A percentile compares a stretch with the other conserved stretches of the same genome.
Conservation (phyloP, 768 basidiomycete genomes). For the Pisolithus albus region DNA sequence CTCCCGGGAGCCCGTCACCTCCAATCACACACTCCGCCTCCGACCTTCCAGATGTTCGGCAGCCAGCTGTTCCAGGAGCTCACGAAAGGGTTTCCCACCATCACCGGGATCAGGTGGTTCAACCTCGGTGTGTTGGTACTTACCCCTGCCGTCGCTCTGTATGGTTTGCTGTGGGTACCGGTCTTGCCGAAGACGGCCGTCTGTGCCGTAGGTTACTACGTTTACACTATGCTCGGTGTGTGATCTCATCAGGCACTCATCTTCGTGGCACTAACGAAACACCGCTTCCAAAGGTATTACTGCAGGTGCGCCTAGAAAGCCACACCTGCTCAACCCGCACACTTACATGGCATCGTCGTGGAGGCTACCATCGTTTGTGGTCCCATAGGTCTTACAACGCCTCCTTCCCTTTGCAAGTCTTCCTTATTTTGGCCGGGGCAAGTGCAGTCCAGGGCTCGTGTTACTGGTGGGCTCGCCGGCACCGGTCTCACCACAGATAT, state of each 20-base stretch:
- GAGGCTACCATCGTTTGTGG: constrained; percentile 81
- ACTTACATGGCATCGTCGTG: constrained; percentile 2
- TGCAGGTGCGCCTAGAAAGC: constrained; percentile 30
- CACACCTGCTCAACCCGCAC: background rate
- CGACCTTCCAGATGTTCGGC: constrained; percentile 7
- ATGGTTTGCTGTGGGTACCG: constrained; percentile 52
- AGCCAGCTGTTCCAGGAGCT: constrained; percentile 9
- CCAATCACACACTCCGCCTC: background rate
- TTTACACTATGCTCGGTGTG: constrained; percentile 81
- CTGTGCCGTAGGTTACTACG: constrained; percentile 67
- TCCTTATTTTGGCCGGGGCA: constrained; percentile 66
- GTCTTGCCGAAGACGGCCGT: constrained; percentile 45
- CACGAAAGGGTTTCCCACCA: constrained; percentile 35
- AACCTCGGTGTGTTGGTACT: constrained; percentile 62
- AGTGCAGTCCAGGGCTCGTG: constrained; percentile 85
- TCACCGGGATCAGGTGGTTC: constrained; percentile 66
- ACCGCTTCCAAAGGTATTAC: constrained; percentile 38
- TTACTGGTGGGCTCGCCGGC: constrained; percentile 81
- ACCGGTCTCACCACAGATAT: constrained; percentile 78
- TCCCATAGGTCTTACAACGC: constrained; percentile 82
- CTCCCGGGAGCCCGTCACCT: constrained; percentile 8
- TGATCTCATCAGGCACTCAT: constrained; percentile 3
- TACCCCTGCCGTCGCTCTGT: constrained; percentile 65
- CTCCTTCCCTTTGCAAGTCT: constrained; percentile 58
- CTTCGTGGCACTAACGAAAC: constrained; percentile 10